Percentiles rank a stretch among this genome's conserved stretches.
phyloP scores from a whole-genome alignment of 805 yeast species.

The Suhomyces sp. region DNA sequence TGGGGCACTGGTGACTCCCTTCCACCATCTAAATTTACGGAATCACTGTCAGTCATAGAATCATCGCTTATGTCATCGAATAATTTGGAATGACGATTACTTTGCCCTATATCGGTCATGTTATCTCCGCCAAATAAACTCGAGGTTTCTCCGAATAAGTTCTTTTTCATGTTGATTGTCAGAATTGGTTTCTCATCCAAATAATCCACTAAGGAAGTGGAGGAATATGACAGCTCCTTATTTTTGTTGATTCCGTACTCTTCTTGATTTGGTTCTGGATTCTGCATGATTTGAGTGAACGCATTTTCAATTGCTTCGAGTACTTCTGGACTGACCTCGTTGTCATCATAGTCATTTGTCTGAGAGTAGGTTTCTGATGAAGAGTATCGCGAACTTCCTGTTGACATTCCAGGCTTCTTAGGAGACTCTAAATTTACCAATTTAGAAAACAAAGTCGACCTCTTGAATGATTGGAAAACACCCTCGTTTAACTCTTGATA shows the following conservation, averaged over 20 bases:
- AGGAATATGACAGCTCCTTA: background rate
- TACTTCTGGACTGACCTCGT: slow-evolving; percentile 44
- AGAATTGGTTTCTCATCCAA: slow-evolving; percentile 5
- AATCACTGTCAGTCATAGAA: slow-evolving; percentile 33
- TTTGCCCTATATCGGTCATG: background rate
- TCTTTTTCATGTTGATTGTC: slow-evolving; percentile 14
- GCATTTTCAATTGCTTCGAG: slow-evolving; percentile 68
- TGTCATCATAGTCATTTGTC: slow-evolving; percentile 10
- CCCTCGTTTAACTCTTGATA: slow-evolving; percentile 49
- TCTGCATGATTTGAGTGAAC: slow-evolving; percentile 54
- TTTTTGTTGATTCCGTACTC: slow-evolving; percentile 1
- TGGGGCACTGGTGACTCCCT: slow-evolving; percentile 15
- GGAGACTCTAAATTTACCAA: slow-evolving; percentile 12
- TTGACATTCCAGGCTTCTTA: background rate
- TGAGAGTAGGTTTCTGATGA: background rate
- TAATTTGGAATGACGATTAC: slow-evolving; percentile 24
- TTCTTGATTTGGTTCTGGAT: slow-evolving; percentile 11
- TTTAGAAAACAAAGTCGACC: slow-evolving; percentile 54
- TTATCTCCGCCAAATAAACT: slow-evolving; percentile 28
- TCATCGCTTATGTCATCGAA: slow-evolving; percentile 39
- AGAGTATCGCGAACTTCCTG: slow-evolving; percentile 1
- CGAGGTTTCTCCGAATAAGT: slow-evolving; percentile 25
- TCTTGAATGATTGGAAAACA: slow-evolving; percentile 59
- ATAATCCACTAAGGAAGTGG: background rate
- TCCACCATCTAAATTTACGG: slow-evolving; percentile 20